Evolutionary conservation across 2,329 filamentous ascomycete species (phyloP).

Genomic region (Didymella pinodella): DNA sequence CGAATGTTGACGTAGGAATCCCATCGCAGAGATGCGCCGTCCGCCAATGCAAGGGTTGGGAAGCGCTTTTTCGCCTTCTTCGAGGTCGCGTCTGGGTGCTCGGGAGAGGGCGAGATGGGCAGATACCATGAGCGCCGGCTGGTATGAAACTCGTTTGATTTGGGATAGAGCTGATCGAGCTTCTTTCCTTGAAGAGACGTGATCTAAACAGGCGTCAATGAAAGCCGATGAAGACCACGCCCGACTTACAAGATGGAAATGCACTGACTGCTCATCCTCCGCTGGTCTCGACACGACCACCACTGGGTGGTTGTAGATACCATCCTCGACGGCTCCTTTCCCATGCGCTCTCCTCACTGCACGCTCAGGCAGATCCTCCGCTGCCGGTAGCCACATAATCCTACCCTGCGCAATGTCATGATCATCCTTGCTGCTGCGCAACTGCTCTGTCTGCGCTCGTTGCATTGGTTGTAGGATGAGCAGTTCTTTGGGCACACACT

Average conservation of each 20-base stretch:
- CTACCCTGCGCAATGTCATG: slow-evolving; percentile 35
- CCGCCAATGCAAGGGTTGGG: slow-evolving; percentile 38
- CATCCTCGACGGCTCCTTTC: slow-evolving; percentile 44
- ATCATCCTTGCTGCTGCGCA: slow-evolving; percentile 25
- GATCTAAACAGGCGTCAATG: slow-evolving; percentile 37
- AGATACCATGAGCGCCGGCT: slow-evolving; percentile 46
- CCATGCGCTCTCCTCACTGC: slow-evolving; percentile 42
- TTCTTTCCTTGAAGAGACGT: slow-evolving; percentile 47
- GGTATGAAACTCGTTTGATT: slow-evolving; percentile 44
- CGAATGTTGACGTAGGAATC: slow-evolving; percentile 48
- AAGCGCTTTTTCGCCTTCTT: slow-evolving; percentile 45
- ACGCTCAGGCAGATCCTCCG: slow-evolving; percentile 36
- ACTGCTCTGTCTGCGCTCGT: slow-evolving; percentile 26
- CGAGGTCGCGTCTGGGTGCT: slow-evolving; percentile 44
- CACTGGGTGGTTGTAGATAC: slow-evolving; percentile 46
- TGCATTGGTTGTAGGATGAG: slow-evolving; percentile 10
- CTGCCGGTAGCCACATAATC: slow-evolving; percentile 45
- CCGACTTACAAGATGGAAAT: slow-evolving; percentile 47
- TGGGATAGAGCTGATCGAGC: slow-evolving; percentile 44
- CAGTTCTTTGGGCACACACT: slow-evolving; percentile 13
- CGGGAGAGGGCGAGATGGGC: slow-evolving; percentile 42
- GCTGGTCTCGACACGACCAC: slow-evolving; percentile 44
- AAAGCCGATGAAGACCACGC: background rate
- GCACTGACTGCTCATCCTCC: slow-evolving; percentile 35
- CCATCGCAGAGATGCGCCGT: slow-evolving; percentile 37